Percentiles rank a stretch among this genome's conserved stretches.
These are phyloP conservation scores for Drosera spatulata DNA, from an alignment of 179 eudicot genomes.

Conservation along the genomic window DNA sequence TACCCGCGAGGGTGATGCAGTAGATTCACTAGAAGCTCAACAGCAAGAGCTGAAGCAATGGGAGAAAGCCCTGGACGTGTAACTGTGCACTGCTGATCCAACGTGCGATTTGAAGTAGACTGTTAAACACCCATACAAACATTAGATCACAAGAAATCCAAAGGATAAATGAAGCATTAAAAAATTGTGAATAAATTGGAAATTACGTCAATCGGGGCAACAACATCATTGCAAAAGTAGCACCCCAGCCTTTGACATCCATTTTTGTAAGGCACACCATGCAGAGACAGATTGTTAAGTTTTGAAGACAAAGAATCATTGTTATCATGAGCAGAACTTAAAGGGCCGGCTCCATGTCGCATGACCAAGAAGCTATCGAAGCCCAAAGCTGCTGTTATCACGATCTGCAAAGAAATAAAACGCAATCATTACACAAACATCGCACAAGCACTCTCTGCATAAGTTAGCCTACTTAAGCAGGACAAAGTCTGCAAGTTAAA, in stretches of 20 bases:
- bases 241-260: conserved; percentile 65
- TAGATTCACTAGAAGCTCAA: conserved; percentile 85
- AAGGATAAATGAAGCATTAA: neutral
- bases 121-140: conserved; percentile 14
- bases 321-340: conserved; percentile 14
- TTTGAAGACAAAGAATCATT: conserved; percentile 22
- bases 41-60: conserved; percentile 93
- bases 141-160: too few species aligned
- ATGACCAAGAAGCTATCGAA: conserved; percentile 95
- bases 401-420: conserved; percentile 31
- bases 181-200: conserved; percentile 1
- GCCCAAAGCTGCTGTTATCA: conserved; percentile 85
- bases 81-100: conserved; percentile 98
- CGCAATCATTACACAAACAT: too few species aligned
- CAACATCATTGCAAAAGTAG: conserved; percentile 96
- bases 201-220: conserved; percentile 87
- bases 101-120: conserved; percentile 91
- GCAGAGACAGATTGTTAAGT: conserved; percentile 33
- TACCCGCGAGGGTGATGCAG: conserved; percentile 91
- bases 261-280: conserved; percentile 8
- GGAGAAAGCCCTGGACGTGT: conserved; percentile 99
- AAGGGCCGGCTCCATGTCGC: conserved; percentile 95
- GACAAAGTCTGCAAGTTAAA: too few species aligned
- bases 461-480: too few species aligned
- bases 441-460: too few species aligned